Percentiles rank a stretch among this genome's conserved stretches.
Evolutionary conservation across 2,329 filamentous ascomycete genomes (phyloP).

Genomic region (Sarocladium kiliense): DNA sequence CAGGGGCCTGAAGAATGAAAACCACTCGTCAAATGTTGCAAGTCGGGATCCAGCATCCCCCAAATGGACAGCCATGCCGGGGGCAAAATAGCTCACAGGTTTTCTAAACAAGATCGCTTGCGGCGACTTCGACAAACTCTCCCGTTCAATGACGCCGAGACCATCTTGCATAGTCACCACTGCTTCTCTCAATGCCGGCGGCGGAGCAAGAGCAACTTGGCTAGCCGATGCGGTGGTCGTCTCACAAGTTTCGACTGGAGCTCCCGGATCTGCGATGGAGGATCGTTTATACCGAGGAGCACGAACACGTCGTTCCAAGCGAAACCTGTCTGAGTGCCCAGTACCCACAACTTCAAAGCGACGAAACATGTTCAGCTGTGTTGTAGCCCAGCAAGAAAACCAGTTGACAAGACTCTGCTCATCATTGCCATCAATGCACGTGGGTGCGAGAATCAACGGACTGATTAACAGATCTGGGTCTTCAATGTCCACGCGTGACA

Average conservation of each 20-base stretch:
- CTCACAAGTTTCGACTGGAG: not conserved
- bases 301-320: slow-evolving; percentile 18
- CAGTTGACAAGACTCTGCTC: slow-evolving; percentile 59
- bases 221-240: too few relatives aligned
- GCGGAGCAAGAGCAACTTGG: not conserved
- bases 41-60: slow-evolving; percentile 16
- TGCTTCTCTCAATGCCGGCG: not conserved
- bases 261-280: slow-evolving; percentile 33
- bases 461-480: slow-evolving; percentile 12
- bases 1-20: slow-evolving; percentile 15
- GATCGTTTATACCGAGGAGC: slow-evolving; percentile 25
- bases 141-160: not conserved
- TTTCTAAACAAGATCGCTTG: slow-evolving; percentile 23
- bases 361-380: slow-evolving; percentile 44
- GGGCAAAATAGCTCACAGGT: slow-evolving; percentile 35
- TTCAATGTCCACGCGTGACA: not conserved
- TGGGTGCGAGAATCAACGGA: slow-evolving; percentile 40
- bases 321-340: not conserved
- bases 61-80: slow-evolving; percentile 19
- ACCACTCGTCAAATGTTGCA: slow-evolving; percentile 18
- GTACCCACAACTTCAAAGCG: slow-evolving; percentile 50
- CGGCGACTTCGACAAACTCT: not conserved
- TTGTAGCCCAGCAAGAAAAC: slow-evolving; percentile 54
- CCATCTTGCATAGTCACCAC: not conserved
- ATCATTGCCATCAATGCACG: slow-evolving; percentile 49